A percentile compares a stretch with the other conserved stretches of the same genome.
phyloP scores from a whole-genome alignment of 306 rosid genomes.

The Quercus agrifolia region DNA sequence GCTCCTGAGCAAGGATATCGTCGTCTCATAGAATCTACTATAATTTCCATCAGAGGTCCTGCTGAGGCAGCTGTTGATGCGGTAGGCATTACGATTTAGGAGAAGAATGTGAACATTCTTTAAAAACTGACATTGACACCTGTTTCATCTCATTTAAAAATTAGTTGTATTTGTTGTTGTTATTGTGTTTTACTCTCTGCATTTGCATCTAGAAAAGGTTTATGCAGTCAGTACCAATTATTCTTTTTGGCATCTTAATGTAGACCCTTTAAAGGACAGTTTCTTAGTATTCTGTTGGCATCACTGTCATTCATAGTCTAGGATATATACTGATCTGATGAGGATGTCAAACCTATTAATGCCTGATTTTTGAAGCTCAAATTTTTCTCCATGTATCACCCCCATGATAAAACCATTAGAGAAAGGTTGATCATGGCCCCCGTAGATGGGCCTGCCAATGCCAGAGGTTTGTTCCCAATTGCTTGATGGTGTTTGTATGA shows the following conservation, averaged over 20 bases:
- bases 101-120: conserved; percentile 2
- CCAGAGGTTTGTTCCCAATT: background rate
- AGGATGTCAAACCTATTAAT: background rate
- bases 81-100: conserved; percentile 35
- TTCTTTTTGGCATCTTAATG: background rate
- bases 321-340: background rate
- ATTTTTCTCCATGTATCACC: background rate
- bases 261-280: background rate
- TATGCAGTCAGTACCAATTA: background rate
- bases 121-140: background rate
- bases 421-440: background rate
- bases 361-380: background rate
- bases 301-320: background rate
- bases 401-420: background rate
- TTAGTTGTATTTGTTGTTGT: background rate
- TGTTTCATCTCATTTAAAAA: background rate
- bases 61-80: conserved; percentile 98
- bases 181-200: background rate
- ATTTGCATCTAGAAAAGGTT: background rate
- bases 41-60: conserved; percentile 83
- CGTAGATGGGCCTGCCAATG: background rate
- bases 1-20: conserved; percentile 99
- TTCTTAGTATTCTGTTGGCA: background rate
- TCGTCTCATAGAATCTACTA: conserved; percentile 83
- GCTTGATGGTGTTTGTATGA: background rate